Conservation (phyloP, 768 basidiomycete species). For the Arthromyces matolae region DNA sequence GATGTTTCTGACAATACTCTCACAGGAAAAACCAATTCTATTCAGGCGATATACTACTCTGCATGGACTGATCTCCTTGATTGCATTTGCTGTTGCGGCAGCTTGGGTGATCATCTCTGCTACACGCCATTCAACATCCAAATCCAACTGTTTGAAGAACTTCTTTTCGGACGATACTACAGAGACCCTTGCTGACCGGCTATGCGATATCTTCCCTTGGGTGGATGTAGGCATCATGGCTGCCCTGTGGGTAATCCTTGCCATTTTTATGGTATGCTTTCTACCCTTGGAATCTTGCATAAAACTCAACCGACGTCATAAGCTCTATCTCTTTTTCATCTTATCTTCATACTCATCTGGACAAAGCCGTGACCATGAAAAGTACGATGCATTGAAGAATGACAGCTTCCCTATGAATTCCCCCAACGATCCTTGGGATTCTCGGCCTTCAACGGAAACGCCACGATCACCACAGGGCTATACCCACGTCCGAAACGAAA, state of each 20-base stretch:
- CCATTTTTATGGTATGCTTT: constrained; percentile 77
- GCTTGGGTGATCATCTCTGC: constrained; percentile 84
- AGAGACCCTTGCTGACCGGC: constrained; percentile 54
- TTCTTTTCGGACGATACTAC: constrained; percentile 48
- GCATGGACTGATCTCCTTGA: constrained; percentile 50
- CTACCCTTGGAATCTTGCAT: too few species aligned
- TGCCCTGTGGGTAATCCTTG: constrained; percentile 78
- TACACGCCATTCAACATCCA: constrained; percentile 67
- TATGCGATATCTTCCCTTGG: constrained; percentile 92
- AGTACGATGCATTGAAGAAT: constrained; percentile 73
- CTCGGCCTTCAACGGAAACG: constrained; percentile 46
- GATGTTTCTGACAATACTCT: constrained; percentile 4
- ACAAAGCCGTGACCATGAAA: constrained; percentile 77
- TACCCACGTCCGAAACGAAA: constrained; percentile 51
- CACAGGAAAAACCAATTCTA: constrained; percentile 63
- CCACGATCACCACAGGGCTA: constrained; percentile 31
- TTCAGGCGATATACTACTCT: constrained; percentile 69
- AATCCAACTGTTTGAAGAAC: constrained; percentile 55
- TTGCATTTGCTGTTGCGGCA: constrained; percentile 72
- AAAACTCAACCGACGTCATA: too few species aligned
- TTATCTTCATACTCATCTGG: constrained; percentile 59
- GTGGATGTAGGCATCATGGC: constrained; percentile 90
- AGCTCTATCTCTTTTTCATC: constrained; percentile 45
- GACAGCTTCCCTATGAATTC: constrained; percentile 61
- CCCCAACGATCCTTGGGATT: constrained; percentile 70